Percentiles rank a stretch among this genome's conserved stretches.
Evolutionary conservation across 169 alveolate species (phyloP).

Genomic region (Miamiensis avidus): DNA sequence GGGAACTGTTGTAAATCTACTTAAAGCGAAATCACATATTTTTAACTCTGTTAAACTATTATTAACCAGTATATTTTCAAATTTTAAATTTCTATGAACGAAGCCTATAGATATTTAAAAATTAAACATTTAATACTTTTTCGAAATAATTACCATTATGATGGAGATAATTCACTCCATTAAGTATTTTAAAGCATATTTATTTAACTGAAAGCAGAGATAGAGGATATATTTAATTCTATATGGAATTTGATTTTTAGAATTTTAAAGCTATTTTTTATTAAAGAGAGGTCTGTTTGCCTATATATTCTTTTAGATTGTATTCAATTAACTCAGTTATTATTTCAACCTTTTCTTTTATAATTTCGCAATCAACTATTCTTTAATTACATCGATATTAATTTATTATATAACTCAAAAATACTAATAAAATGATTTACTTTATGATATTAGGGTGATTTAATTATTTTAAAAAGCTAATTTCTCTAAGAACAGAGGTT

Average conservation of each 20-base stretch:
- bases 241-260: background rate
- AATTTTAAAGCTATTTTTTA: background rate
- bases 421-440: conserved; percentile 19
- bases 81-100: conserved; percentile 84
- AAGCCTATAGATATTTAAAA: conserved; percentile 14
- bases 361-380: conserved; percentile 36
- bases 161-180: conserved; percentile 75
- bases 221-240: too few species aligned
- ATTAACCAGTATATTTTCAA: conserved; percentile 73
- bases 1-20: conserved; percentile 62
- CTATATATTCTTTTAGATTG: conserved; percentile 56
- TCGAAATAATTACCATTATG: conserved; percentile 45
- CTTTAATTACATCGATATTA: conserved; percentile 9
- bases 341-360: conserved; percentile 31
- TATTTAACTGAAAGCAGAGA: too few species aligned
- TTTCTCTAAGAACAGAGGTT: conserved; percentile 75
- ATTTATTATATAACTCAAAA: background rate
- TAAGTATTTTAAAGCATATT: conserved; percentile 53
- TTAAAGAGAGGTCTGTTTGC: background rate
- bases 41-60: conserved; percentile 60
- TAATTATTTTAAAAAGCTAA: conserved; percentile 57
- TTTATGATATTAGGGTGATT: conserved; percentile 45
- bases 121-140: too few species aligned
- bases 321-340: conserved; percentile 39
- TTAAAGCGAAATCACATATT: conserved; percentile 80